A percentile compares a stretch with the other conserved stretches of the same genome.
phyloP scores from a whole-genome alignment of 2,329 filamentous ascomycete species.

The Penicillium sp. region DNA sequence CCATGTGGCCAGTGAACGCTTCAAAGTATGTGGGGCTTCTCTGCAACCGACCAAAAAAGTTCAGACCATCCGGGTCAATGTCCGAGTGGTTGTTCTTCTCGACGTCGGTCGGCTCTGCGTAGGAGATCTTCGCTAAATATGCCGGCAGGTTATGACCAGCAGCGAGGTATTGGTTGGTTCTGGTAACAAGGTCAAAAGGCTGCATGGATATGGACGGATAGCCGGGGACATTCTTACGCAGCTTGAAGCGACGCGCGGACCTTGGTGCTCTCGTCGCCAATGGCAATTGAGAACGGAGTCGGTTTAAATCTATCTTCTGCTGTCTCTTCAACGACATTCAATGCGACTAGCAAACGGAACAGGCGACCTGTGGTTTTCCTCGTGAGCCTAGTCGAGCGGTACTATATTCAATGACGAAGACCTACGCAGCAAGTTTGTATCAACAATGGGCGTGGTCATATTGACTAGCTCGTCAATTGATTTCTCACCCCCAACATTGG shows the following conservation, averaged over 20 bases:
- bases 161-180: conserved; percentile 31
- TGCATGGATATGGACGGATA: neutral
- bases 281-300: conserved; percentile 31
- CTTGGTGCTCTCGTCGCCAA: conserved; percentile 33
- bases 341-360: conserved; percentile 31
- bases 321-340: conserved; percentile 33
- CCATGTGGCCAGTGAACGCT: conserved; percentile 39
- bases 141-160: conserved; percentile 32
- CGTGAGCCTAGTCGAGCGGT: too few species aligned
- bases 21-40: conserved; percentile 28
- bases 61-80: conserved; percentile 21
- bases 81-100: conserved; percentile 25
- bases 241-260: conserved; percentile 31
- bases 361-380: conserved; percentile 22
- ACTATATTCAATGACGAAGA: neutral
- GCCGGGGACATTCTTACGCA: conserved; percentile 21
- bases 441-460: conserved; percentile 22
- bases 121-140: conserved; percentile 34
- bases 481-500: conserved; percentile 28
- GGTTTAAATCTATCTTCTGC: conserved; percentile 31
- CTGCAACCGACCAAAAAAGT: conserved; percentile 36
- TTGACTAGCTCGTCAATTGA: conserved; percentile 28
- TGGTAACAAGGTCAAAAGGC: conserved; percentile 5
- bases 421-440: conserved; percentile 32
- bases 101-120: conserved; percentile 32